These are phyloP conservation scores for Schizonepeta tenuifolia DNA, from an alignment of 257 asterid species.

Conservation along the genomic window DNA sequence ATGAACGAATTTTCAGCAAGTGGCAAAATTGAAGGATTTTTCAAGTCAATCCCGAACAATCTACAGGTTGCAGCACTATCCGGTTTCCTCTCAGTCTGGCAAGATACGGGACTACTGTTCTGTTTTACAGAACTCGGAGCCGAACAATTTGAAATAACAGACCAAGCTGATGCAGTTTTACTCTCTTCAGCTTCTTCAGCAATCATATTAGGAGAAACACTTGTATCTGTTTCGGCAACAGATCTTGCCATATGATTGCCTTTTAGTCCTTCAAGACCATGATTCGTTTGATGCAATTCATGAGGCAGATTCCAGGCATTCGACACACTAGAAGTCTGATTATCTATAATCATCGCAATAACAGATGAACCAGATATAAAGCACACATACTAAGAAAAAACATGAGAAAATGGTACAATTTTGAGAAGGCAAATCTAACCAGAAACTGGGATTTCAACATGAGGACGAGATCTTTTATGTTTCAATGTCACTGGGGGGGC, in stretches of 20 bases:
- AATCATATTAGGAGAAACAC: slow-evolving; percentile 42
- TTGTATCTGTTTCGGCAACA: slow-evolving; percentile 29
- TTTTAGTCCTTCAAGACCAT: slow-evolving; percentile 41
- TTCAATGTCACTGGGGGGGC: slow-evolving; percentile 45
- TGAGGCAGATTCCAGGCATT: slow-evolving; percentile 59
- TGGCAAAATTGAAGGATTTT: slow-evolving; percentile 41
- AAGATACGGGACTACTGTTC: slow-evolving; percentile 32
- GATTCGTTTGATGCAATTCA: slow-evolving; percentile 41
- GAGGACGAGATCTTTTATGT: slow-evolving; percentile 59
- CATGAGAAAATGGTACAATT: not conserved
- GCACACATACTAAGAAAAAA: slow-evolving; percentile 13
- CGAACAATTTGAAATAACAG: slow-evolving; percentile 47
- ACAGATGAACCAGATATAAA: slow-evolving; percentile 1
- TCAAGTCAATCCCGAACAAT: slow-evolving; percentile 84
- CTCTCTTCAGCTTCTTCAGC: slow-evolving; percentile 59
- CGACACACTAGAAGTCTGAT: slow-evolving; percentile 49
- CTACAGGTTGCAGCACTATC: slow-evolving; percentile 57
- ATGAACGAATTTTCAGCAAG: slow-evolving; percentile 1
- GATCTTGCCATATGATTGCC: slow-evolving; percentile 30
- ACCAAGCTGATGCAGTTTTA: slow-evolving; percentile 61
- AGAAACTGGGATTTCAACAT: slow-evolving; percentile 48
- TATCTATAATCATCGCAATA: slow-evolving; percentile 39
- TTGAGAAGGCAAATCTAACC: slow-evolving; percentile 41
- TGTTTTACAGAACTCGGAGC: slow-evolving; percentile 40
- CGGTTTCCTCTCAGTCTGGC: slow-evolving; percentile 42